Evolutionary conservation across 2,329 filamentous ascomycete species (phyloP).

Genomic region (Dactylella cylindrospora): DNA sequence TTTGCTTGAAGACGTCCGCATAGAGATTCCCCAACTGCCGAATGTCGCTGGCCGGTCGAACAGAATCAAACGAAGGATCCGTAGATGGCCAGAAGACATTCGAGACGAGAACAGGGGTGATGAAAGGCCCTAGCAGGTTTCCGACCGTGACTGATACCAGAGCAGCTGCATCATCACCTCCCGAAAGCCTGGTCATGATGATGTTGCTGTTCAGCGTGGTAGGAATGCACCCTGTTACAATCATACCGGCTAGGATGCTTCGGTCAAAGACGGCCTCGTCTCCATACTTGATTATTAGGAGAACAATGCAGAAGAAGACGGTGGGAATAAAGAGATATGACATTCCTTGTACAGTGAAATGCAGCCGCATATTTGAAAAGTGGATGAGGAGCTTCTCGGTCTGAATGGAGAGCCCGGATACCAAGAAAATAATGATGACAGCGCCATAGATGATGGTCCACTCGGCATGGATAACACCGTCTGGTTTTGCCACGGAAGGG

Average conservation of each 20-base stretch:
- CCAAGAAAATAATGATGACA: conserved; percentile 69
- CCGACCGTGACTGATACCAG: conserved; percentile 70
- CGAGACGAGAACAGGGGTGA: conserved; percentile 63
- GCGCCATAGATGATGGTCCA: conserved; percentile 68
- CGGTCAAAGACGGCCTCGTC: conserved; percentile 61
- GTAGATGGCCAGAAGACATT: conserved; percentile 61
- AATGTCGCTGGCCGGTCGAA: conserved; percentile 57
- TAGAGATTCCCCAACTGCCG: conserved; percentile 64
- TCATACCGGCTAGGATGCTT: conserved; percentile 67
- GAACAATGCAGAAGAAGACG: conserved; percentile 60
- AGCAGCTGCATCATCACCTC: conserved; percentile 67
- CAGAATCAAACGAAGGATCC: conserved; percentile 59
- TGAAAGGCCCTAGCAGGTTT: conserved; percentile 68
- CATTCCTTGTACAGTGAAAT: conserved; percentile 67
- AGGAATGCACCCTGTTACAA: conserved; percentile 67
- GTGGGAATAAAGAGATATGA: conserved; percentile 68
- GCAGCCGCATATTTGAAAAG: conserved; percentile 67
- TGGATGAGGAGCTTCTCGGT: conserved; percentile 64
- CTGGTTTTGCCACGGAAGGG: conserved; percentile 57
- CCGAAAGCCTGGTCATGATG: conserved; percentile 69
- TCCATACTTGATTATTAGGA: conserved; percentile 58
- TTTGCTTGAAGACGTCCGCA: conserved; percentile 65
- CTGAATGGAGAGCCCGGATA: conserved; percentile 69
- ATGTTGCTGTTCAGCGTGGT: conserved; percentile 74
- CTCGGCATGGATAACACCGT: conserved; percentile 59